These are phyloP conservation scores for Talaromyces marneffei DNA, from an alignment of 2,329 filamentous ascomycete species.

Conservation along the genomic window DNA sequence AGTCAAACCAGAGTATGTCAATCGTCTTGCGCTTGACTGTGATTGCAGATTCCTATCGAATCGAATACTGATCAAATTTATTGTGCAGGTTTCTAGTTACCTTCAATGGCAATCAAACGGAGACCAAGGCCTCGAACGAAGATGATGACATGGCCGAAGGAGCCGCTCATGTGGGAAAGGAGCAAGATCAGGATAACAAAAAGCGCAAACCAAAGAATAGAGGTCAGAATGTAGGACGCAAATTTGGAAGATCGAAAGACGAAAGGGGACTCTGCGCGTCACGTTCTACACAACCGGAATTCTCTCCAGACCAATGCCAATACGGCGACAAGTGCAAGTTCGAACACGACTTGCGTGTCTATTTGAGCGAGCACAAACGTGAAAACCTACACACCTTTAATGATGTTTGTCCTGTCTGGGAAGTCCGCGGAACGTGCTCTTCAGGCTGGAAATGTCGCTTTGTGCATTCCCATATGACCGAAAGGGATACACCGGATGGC, in stretches of 20 bases:
- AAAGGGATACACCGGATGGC: constrained; percentile 71
- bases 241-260: constrained; percentile 75
- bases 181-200: constrained; percentile 32
- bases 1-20: constrained; percentile 64
- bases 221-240: constrained; percentile 77
- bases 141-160: constrained; percentile 58
- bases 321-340: constrained; percentile 77
- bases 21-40: background rate
- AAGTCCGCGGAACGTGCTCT: constrained; percentile 67
- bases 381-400: constrained; percentile 70
- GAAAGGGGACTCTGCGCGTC: constrained; percentile 71
- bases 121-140: constrained; percentile 25
- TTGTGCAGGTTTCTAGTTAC: constrained; percentile 24
- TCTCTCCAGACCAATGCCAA: constrained; percentile 68
- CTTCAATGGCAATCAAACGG: constrained; percentile 20
- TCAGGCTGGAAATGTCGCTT: constrained; percentile 95
- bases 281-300: constrained; percentile 66
- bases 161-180: constrained; percentile 41
- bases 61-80: background rate
- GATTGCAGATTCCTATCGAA: background rate
- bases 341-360: constrained; percentile 78
- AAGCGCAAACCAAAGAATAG: constrained; percentile 54
- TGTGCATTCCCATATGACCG: constrained; percentile 76
- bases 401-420: constrained; percentile 76
- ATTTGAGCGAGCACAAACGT: constrained; percentile 74